phyloP scores from a whole-genome alignment of 2,329 filamentous ascomycete genomes.

The Arthroderma sp. region DNA sequence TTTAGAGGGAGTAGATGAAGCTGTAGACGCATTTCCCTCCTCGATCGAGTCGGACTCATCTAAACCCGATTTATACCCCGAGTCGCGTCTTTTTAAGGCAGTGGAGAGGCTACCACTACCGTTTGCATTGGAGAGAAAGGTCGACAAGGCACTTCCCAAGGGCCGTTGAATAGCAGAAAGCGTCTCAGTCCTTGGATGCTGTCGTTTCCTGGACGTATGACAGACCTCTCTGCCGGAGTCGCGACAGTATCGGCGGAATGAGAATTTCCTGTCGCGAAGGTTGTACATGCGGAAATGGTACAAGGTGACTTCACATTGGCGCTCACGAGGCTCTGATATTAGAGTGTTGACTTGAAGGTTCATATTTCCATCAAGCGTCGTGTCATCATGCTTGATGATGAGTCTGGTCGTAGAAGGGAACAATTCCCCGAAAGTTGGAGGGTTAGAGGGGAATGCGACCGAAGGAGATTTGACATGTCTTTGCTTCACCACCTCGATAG shows the following conservation, averaged over 20 bases:
- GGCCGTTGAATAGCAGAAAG: conserved; percentile 44
- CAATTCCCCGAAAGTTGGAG: conserved; percentile 66
- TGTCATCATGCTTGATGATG: conserved; percentile 78
- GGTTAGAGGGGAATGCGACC: conserved; percentile 61
- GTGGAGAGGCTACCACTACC: conserved; percentile 29
- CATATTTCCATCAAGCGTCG: conserved; percentile 87
- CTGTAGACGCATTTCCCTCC: conserved; percentile 9
- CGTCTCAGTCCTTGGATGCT: conserved; percentile 39
- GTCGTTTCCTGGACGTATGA: conserved; percentile 61
- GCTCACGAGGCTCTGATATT: conserved; percentile 41
- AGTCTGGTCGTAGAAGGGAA: conserved; percentile 77
- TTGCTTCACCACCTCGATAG: conserved; percentile 37
- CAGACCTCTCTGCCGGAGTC: conserved; percentile 90
- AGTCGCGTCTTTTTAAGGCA: conserved; percentile 43
- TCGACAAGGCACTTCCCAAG: conserved; percentile 46
- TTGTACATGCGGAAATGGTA: conserved; percentile 96
- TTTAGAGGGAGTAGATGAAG: not conserved
- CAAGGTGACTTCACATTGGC: conserved; percentile 55
- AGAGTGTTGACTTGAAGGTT: conserved; percentile 81
- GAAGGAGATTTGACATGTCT: conserved; percentile 48
- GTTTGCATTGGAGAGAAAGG: conserved; percentile 43
- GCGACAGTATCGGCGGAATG: conserved; percentile 77
- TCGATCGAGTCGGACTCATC: conserved; percentile 26
- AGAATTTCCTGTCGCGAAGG: conserved; percentile 73
- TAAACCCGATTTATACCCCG: conserved; percentile 41